Evolutionary conservation across 2,329 filamentous ascomycete species (phyloP).

Genomic region (Aspergillus chevalieri): DNA sequence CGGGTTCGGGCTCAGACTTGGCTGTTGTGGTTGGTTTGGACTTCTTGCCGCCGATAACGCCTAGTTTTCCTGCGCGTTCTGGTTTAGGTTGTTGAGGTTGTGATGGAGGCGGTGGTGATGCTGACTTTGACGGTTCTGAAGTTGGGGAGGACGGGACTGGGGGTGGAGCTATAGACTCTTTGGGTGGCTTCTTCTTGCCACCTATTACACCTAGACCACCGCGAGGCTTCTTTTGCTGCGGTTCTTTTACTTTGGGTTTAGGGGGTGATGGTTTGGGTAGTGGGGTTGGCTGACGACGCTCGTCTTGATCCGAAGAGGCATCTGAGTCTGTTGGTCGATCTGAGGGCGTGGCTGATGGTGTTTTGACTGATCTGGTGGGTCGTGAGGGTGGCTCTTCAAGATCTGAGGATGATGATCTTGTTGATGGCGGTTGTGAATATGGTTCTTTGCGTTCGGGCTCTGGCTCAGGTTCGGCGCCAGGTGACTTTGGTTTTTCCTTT

Average conservation of each 20-base stretch:
- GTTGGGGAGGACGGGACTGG: conserved; percentile 7
- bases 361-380: not conserved
- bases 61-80: conserved; percentile 25
- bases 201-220: conserved; percentile 27
- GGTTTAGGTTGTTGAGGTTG: conserved; percentile 8
- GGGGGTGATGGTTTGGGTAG: conserved; percentile 6
- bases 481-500: conserved; percentile 15
- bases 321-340: conserved; percentile 6
- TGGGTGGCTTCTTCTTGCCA: conserved; percentile 21
- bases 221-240: conserved; percentile 2
- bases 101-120: conserved; percentile 2
- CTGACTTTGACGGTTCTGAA: not conserved
- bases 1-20: too few relatives aligned
- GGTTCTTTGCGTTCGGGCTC: not conserved
- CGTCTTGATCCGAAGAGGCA: not conserved
- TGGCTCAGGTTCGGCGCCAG: not conserved
- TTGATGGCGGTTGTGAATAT: not conserved
- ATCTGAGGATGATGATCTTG: not conserved
- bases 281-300: not conserved
- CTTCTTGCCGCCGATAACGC: conserved; percentile 29
- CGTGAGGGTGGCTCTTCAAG: not conserved
- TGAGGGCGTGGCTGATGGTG: not conserved
- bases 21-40: too few relatives aligned
- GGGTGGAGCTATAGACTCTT: conserved; percentile 3
- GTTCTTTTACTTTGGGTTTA: not conserved